These are phyloP conservation scores for Nigrograna mackinnonii DNA, from an alignment of 2,329 filamentous ascomycete species.

Conservation along the genomic window DNA sequence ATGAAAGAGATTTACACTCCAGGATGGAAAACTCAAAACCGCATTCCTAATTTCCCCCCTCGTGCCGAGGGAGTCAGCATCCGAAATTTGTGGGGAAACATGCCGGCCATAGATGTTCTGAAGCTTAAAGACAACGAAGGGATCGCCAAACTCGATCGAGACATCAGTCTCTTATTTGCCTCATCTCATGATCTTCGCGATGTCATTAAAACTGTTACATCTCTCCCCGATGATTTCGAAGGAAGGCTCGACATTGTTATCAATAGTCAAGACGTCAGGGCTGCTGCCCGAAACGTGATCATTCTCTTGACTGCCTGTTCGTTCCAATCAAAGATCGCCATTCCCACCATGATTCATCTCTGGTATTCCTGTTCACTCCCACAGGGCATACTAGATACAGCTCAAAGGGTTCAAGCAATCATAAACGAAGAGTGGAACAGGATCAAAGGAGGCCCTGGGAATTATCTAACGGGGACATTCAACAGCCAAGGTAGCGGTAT, in stretches of 20 bases:
- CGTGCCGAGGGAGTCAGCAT: constrained; percentile 8
- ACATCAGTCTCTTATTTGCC: constrained; percentile 41
- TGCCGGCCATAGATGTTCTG: constrained; percentile 46
- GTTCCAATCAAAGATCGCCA: constrained; percentile 18
- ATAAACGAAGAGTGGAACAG: constrained; percentile 40
- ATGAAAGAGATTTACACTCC: constrained; percentile 33
- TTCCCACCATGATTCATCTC: constrained; percentile 45
- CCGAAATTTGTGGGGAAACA: constrained; percentile 47
- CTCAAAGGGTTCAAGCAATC: constrained; percentile 30
- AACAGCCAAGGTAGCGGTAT: constrained; percentile 21
- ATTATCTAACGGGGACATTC: constrained; percentile 36
- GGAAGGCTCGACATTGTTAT: constrained; percentile 29
- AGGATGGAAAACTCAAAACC: constrained; percentile 24
- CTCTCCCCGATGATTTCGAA: constrained; percentile 33
- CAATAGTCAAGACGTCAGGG: constrained; percentile 45
- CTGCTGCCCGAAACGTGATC: constrained; percentile 46
- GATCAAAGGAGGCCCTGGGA: constrained; percentile 24
- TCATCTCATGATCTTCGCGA: constrained; percentile 52
- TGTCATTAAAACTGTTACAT: constrained; percentile 43
- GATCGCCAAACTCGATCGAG: constrained; percentile 30
- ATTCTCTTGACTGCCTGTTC: constrained; percentile 41
- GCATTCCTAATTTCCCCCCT: constrained; percentile 22
- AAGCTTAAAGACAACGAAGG: constrained; percentile 24
- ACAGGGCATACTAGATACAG: constrained; percentile 14
- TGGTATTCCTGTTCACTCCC: constrained; percentile 51